Conservation (phyloP, 192 early-diverging fungal species). For the Blastocladiella britannica region DNA sequence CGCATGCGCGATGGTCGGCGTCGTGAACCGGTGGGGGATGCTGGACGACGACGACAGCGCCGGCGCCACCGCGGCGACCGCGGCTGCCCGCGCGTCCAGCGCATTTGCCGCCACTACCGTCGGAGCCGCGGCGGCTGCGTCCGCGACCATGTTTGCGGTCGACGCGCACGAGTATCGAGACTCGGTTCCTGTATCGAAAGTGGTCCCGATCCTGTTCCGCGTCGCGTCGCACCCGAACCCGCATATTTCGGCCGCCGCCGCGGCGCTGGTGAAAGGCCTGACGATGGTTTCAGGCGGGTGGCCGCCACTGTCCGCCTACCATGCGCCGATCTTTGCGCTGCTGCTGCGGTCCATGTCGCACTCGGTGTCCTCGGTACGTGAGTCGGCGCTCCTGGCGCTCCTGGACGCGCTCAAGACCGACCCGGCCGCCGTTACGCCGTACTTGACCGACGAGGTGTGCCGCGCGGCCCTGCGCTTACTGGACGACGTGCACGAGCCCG, state of each 20-base stretch:
- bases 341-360: neutral
- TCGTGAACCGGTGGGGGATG: no score
- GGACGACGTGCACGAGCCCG: neutral
- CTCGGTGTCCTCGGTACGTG: neutral
- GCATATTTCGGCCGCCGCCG: neutral
- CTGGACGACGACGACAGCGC: neutral
- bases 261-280: neutral
- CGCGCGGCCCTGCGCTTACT: neutral
- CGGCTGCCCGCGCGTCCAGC: neutral
- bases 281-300: no score
- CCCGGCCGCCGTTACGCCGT: neutral
- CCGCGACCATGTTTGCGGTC: neutral
- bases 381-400: neutral
- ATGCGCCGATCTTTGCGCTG: neutral
- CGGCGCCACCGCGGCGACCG: neutral
- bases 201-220: neutral
- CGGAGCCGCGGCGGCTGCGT: neutral
- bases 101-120: neutral
- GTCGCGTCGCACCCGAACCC: neutral
- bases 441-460: neutral
- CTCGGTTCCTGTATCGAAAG: neutral
- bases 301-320: neutral
- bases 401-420: neutral
- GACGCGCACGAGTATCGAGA: neutral
- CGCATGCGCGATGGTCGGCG: neutral